phyloP scores from a whole-genome alignment of 2,329 filamentous ascomycete genomes.

The Colletotrichum graminicola region DNA sequence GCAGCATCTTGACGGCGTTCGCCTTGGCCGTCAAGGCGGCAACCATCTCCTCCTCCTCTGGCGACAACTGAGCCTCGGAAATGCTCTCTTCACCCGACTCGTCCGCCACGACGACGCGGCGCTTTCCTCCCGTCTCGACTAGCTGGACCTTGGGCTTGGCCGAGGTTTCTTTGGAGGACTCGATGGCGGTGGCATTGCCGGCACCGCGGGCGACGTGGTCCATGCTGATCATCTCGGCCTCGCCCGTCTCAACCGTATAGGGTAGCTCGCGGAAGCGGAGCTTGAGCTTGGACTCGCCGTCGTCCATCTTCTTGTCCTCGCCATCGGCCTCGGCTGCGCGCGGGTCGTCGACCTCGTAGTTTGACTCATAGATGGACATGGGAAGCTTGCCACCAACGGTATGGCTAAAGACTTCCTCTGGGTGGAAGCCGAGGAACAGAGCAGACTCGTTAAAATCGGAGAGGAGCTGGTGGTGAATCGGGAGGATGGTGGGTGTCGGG shows the following conservation, averaged over 20 bases:
- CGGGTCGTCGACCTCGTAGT: slow-evolving; percentile 77
- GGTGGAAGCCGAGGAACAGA: slow-evolving; percentile 90
- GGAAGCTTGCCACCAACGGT: slow-evolving; percentile 84
- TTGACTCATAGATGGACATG: slow-evolving; percentile 90
- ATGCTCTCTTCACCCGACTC: slow-evolving; percentile 47
- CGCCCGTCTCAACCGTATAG: slow-evolving; percentile 91
- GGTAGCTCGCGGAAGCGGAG: slow-evolving; percentile 86
- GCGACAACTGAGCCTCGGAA: slow-evolving; percentile 57
- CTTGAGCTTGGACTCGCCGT: slow-evolving; percentile 66
- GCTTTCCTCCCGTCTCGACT: slow-evolving; percentile 63
- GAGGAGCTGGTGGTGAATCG: slow-evolving; percentile 83
- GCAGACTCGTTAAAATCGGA: slow-evolving; percentile 83
- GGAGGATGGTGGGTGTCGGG: slow-evolving; percentile 75
- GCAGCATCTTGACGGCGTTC: slow-evolving; percentile 94
- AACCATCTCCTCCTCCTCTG: slow-evolving; percentile 72
- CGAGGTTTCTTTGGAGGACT: slow-evolving; percentile 51
- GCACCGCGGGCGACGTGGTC: slow-evolving; percentile 91
- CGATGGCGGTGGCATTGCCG: slow-evolving; percentile 79
- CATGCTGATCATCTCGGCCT: slow-evolving; percentile 98
- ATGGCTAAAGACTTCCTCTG: slow-evolving; percentile 65
- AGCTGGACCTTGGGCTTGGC: slow-evolving; percentile 55
- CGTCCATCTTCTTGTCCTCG: slow-evolving; percentile 80
- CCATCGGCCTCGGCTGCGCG: slow-evolving; percentile 58
- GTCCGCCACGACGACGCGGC: slow-evolving; percentile 52
- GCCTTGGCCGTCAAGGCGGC: slow-evolving; percentile 83